Percentiles rank a stretch among this genome's conserved stretches.
phyloP scores from a whole-genome alignment of 106 monocot genomes.

The Acanthochlamys bracteata region DNA sequence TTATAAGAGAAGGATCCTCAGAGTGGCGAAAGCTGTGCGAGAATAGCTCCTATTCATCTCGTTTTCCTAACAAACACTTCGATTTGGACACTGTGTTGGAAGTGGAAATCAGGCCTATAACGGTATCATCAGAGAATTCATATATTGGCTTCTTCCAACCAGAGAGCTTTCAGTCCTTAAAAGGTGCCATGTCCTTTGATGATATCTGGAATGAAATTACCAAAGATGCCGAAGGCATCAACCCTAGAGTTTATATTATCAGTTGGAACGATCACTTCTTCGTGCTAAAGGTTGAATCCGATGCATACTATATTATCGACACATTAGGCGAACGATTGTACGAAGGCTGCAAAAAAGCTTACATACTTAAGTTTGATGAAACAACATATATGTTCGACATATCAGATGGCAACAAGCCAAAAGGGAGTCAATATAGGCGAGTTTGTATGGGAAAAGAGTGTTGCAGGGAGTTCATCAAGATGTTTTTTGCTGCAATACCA shows the following conservation, averaged over 20 bases:
- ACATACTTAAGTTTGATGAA: slow-evolving; percentile 34
- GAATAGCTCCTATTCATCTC: slow-evolving; percentile 8
- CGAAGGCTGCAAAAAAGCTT: slow-evolving; percentile 47
- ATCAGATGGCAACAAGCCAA: neutral
- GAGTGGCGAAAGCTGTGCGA: slow-evolving; percentile 45
- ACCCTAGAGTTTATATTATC: slow-evolving; percentile 32
- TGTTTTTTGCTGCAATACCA: slow-evolving; percentile 52
- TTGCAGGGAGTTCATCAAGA: slow-evolving; percentile 52
- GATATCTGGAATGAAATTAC: slow-evolving; percentile 37
- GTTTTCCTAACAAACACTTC: slow-evolving; percentile 54
- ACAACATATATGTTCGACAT: slow-evolving; percentile 13
- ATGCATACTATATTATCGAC: slow-evolving; percentile 38
- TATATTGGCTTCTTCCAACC: slow-evolving; percentile 57
- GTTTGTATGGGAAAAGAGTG: slow-evolving; percentile 37
- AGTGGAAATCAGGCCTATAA: slow-evolving; percentile 20
- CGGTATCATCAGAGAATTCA: slow-evolving; percentile 27
- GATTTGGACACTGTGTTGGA: slow-evolving; percentile 50
- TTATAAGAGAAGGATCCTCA: slow-evolving; percentile 45
- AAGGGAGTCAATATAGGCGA: slow-evolving; percentile 3
- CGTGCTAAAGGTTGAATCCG: slow-evolving; percentile 30
- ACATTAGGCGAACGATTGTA: slow-evolving; percentile 49
- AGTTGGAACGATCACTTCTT: slow-evolving; percentile 78
- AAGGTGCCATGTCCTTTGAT: slow-evolving; percentile 53
- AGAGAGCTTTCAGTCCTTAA: slow-evolving; percentile 38
- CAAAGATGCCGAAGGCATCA: slow-evolving; percentile 1